Evolutionary conservation across 2,329 filamentous ascomycete genomes (phyloP), one percentile per base, ranked within the genome.

Genomic region (Oidium heveae): DNA sequence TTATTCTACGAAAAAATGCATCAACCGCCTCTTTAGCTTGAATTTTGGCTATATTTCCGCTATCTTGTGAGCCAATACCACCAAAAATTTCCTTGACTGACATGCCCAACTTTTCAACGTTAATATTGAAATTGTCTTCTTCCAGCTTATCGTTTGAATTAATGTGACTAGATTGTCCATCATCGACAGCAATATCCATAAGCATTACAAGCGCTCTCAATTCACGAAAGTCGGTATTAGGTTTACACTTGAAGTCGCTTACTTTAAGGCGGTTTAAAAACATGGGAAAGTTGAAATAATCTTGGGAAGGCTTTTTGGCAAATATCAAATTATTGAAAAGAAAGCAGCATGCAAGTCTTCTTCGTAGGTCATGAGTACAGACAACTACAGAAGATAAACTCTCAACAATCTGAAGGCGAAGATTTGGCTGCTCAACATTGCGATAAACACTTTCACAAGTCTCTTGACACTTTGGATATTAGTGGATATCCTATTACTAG

Each of bases 11-110:
- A 56, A 80, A 74, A n/a, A 94, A 69, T 56, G 79, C 74, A 61
- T 93, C 83, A 41, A 94, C 71, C 12, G 74, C 73, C 54, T 79
- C 79, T 67, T 94, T 94, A 13, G 84, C 79, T 62, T 93, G 79
- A 33, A 84, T 82, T 33, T 84, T 75, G 16, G 75, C 74, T 56
- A 91, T 71, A 61, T 83, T 78, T 22, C 78, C 78, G 47, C 85
- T 82, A 43, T 84, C 85, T 0, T 80, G 74, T 62, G 87, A 84
- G 56, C 80, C 74, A 61, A 94, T 93, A 41, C 73, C 74, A 56
- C 71, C 69, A 66, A 72, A 72, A 34, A 79, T 68, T 16, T 68
- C 65, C 58, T 80, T 77, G 53, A 93, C 70, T 36, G 70, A 71
- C 18, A 68, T 67, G 1, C 77, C 72, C 4, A 94, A 71, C 22